A percentile compares a stretch with the other conserved stretches of the same genome.
Evolutionary conservation across 805 yeast genomes (phyloP).

Genomic region (Suhomyces sp.): DNA sequence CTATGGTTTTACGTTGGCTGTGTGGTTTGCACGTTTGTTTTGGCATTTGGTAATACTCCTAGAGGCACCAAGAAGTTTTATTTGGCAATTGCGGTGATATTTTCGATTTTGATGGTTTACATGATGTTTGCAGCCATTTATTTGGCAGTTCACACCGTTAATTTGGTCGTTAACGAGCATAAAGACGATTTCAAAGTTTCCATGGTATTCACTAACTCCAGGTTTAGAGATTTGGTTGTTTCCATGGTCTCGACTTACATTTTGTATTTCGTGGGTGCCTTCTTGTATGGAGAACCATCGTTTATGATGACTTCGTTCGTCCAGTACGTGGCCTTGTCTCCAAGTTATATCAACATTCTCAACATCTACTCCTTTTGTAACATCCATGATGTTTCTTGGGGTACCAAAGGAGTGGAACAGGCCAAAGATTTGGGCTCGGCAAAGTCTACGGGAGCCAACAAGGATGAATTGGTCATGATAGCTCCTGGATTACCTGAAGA

Average conservation of each 20-base stretch:
- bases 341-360: constrained; percentile 85
- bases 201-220: constrained; percentile 58
- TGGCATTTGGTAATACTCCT: constrained; percentile 93
- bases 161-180: constrained; percentile 46
- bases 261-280: constrained; percentile 73
- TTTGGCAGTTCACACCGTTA: constrained; percentile 71
- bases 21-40: constrained; percentile 77
- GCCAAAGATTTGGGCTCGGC: constrained; percentile 82
- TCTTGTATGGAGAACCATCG: constrained; percentile 85
- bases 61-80: constrained; percentile 83
- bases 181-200: constrained; percentile 40
- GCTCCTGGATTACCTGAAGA: constrained; percentile 72
- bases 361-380: constrained; percentile 95
- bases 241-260: constrained; percentile 82
- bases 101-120: constrained; percentile 85
- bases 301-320: constrained; percentile 85
- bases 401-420: constrained; percentile 79
- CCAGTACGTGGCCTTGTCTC: constrained; percentile 81
- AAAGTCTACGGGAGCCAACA: constrained; percentile 45
- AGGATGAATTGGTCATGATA: constrained; percentile 40
- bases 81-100: constrained; percentile 67
- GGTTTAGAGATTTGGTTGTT: constrained; percentile 84
- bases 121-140: constrained; percentile 84
- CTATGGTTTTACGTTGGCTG: constrained; percentile 84
- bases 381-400: constrained; percentile 96